Conservation (phyloP, 805 yeast species). For the Starmerella geochares region DNA sequence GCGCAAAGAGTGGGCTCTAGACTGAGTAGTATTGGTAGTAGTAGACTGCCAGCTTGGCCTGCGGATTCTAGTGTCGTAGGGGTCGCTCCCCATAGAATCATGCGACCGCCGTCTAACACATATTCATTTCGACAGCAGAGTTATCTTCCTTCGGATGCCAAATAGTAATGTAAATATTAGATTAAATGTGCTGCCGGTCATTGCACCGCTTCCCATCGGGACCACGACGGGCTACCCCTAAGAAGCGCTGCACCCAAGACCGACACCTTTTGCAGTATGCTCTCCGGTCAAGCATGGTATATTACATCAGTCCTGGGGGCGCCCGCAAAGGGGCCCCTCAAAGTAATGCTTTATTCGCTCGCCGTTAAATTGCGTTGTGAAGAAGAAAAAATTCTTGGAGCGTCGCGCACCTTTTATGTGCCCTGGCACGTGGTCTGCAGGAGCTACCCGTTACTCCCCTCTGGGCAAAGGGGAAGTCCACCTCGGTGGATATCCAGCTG, state of each 20-base stretch:
- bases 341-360: constrained; percentile 24
- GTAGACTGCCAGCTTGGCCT: too few relatives aligned
- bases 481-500: too few relatives aligned
- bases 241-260: constrained; percentile 28
- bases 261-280: constrained; percentile 22
- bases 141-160: background rate
- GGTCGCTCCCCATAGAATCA: too few relatives aligned
- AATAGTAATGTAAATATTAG: background rate
- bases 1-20: too few relatives aligned
- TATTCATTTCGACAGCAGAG: too few relatives aligned
- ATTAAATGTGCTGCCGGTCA: constrained; percentile 22
- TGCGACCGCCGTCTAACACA: too few relatives aligned
- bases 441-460: background rate
- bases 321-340: constrained; percentile 24
- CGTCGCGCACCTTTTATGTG: background rate
- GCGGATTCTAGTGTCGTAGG: too few relatives aligned
- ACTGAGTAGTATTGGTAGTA: too few relatives aligned
- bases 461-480: background rate
- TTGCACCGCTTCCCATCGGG: constrained; percentile 25
- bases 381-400: constrained; percentile 9
- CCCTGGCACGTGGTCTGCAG: constrained; percentile 1
- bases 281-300: constrained; percentile 22
- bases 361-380: constrained; percentile 24
- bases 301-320: constrained; percentile 26
- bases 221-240: constrained; percentile 28